phyloP scores from a whole-genome alignment of 345 rosid species.

The Euclidium syriacum region DNA sequence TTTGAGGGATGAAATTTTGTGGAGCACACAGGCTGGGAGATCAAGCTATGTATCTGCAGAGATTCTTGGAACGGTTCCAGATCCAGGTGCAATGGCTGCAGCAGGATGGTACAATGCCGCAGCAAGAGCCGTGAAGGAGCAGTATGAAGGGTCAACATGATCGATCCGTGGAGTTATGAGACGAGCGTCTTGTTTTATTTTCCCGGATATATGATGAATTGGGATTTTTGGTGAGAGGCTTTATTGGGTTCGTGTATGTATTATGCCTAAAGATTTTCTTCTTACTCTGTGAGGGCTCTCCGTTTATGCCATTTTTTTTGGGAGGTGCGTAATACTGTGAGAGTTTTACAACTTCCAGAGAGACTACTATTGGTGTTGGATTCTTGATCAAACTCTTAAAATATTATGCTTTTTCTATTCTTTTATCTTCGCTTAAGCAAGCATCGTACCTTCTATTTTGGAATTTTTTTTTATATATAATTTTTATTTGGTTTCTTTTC shows the following conservation, averaged over 20 bases:
- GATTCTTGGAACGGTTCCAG: slow-evolving; percentile 64
- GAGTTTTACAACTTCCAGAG: slow-evolving; percentile 19
- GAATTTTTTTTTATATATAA: neutral
- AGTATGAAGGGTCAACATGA: slow-evolving; percentile 21
- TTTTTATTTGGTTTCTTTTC: too few relatives aligned
- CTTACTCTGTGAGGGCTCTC: slow-evolving; percentile 29
- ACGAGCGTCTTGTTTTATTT: neutral
- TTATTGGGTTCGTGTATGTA: slow-evolving; percentile 18
- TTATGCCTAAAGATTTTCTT: slow-evolving; percentile 7
- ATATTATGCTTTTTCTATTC: neutral
- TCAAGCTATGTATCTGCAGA: slow-evolving; percentile 65
- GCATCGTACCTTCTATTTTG: neutral
- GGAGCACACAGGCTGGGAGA: slow-evolving; percentile 72
- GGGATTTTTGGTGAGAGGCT: slow-evolving; percentile 21
- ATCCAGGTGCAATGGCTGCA: slow-evolving; percentile 94
- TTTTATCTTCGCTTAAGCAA: neutral
- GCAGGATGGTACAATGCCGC: slow-evolving; percentile 94
- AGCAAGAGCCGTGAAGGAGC: slow-evolving; percentile 69
- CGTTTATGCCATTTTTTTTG: slow-evolving; percentile 27
- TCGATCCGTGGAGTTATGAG: neutral
- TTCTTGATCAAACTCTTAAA: neutral
- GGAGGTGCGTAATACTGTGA: slow-evolving; percentile 30
- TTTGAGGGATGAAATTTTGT: slow-evolving; percentile 4
- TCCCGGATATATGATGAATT: neutral
- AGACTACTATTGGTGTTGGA: slow-evolving; percentile 2